Conservation (phyloP, 768 basidiomycete genomes). For the Coprinopsis strossmayeri region DNA sequence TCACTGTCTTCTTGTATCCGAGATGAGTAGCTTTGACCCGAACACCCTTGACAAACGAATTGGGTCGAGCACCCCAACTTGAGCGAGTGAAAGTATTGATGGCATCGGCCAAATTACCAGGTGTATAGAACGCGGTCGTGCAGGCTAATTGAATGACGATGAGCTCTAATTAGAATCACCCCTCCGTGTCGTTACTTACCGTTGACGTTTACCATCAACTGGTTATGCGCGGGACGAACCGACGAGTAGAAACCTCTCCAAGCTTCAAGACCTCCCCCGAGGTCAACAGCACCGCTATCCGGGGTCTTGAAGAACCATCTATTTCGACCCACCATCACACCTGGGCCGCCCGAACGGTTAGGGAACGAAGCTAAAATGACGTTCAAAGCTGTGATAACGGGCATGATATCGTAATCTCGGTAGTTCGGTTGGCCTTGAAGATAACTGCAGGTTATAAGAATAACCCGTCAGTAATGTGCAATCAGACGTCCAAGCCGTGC, state of each 20-base stretch:
- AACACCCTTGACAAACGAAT: conserved; percentile 60
- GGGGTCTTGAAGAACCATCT: conserved; percentile 54
- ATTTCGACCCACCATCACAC: conserved; percentile 59
- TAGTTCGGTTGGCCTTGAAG: conserved; percentile 49
- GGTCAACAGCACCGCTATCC: conserved; percentile 42
- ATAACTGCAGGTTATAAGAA: conserved; percentile 39
- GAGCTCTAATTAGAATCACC: neutral
- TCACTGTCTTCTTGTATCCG: conserved; percentile 70
- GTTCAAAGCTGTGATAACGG: conserved; percentile 58
- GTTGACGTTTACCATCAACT: conserved; percentile 60
- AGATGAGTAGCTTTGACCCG: conserved; percentile 64
- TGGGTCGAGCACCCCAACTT: conserved; percentile 53
- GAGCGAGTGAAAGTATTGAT: conserved; percentile 46
- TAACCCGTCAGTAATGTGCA: no score
- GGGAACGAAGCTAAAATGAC: conserved; percentile 54
- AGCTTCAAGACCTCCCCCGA: conserved; percentile 49
- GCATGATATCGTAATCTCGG: conserved; percentile 49
- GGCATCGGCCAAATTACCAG: conserved; percentile 59
- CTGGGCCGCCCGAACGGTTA: conserved; percentile 45
- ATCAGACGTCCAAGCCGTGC: no score
- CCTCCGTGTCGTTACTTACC: conserved; percentile 33
- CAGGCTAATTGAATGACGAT: conserved; percentile 29
- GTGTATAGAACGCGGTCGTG: conserved; percentile 54
- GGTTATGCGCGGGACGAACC: conserved; percentile 47
- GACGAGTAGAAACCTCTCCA: conserved; percentile 57